Base-by-base conservation (phyloP, 2,329 filamentous ascomycete genomes). In the Aspergillus sp. region DNA sequence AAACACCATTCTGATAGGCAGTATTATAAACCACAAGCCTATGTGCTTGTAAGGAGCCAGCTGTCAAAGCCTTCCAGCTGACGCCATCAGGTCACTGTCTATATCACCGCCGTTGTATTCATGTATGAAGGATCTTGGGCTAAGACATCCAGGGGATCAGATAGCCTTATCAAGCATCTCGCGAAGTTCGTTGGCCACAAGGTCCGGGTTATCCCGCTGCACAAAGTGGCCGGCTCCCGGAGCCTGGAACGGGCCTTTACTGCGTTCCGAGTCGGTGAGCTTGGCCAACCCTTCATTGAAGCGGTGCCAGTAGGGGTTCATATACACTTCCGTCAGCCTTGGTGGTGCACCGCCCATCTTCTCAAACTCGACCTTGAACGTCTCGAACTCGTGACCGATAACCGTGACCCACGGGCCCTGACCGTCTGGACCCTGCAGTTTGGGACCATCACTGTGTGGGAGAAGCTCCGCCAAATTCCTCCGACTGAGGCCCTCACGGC, bases 221-320 rank as follows among this genome's bases (percentile, higher is more conserved):
- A 87, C 80, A 61, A 86, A 85, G 68, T 86, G 83, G 0, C 83
- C 83, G 36, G 81, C 82, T 0, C 77, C 75, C 8, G 76, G 72
- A 0, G 82, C 84, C 49, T 81, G 77, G 12, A 84, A 67, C 5
- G 79, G 79, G 0, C 80, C 80, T 32, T 77, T 78, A 21, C 74
- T 76, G 36, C 68, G 76, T 9, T 75, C 74, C 0, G 68, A 55
- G 3, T 71, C 72, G 0, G 80, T 84, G 12, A 86, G 75, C 17
- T 70, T 72, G 0, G 75, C 69, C 25, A 87, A 66, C 0, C 80
- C 83, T 55, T 82, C 72, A 50, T 87, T 87, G 64, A 86, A 87
- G 30, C 55, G 63, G 4, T 78, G 74, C 85, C 85, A 87, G 1
- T 76, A 76, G 0, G 83, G 80, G 57, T 87, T 85, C 55, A 81